Evolutionary conservation across 2,329 filamentous ascomycete species (phyloP).

Genomic region (Epichloe gansuensis): DNA sequence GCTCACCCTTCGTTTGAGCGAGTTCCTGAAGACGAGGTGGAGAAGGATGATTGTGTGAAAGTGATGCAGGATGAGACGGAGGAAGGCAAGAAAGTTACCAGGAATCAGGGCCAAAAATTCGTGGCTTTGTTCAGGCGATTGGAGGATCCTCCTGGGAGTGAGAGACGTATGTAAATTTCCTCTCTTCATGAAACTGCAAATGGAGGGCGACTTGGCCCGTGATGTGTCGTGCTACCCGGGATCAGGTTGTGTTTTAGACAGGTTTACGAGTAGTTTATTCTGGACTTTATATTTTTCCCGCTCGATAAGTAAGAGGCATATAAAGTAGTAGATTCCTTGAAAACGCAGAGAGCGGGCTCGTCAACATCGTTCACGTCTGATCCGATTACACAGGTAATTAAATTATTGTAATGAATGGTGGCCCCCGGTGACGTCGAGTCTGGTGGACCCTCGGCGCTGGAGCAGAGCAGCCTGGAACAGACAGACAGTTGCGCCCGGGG

Average conservation of each 20-base stretch:
- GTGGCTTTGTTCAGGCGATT: slow-evolving; percentile 76
- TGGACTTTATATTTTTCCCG: too few species aligned
- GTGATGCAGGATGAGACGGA: slow-evolving; percentile 80
- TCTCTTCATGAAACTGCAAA: background rate
- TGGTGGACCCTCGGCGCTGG: too few species aligned
- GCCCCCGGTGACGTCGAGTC: background rate
- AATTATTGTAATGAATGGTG: too few species aligned
- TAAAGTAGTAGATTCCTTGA: background rate
- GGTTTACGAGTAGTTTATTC: background rate
- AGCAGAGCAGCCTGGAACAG: too few species aligned
- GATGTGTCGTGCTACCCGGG: background rate
- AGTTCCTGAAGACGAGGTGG: slow-evolving; percentile 53
- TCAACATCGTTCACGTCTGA: background rate
- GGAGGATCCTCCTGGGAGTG: slow-evolving; percentile 64
- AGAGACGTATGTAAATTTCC: too few species aligned
- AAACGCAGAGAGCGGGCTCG: background rate
- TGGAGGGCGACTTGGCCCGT: background rate
- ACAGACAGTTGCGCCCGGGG: too few species aligned
- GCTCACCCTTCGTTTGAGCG: slow-evolving; percentile 69
- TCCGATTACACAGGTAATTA: too few species aligned
- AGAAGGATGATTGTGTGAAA: slow-evolving; percentile 56
- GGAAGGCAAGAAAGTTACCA: slow-evolving; percentile 90
- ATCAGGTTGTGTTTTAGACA: background rate
- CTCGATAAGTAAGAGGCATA: background rate
- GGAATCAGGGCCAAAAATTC: slow-evolving; percentile 84